A percentile compares a stretch with the other conserved stretches of the same genome.
Evolutionary conservation across 2,329 filamentous ascomycete genomes (phyloP).

Genomic region (Fusarium tricinctum): DNA sequence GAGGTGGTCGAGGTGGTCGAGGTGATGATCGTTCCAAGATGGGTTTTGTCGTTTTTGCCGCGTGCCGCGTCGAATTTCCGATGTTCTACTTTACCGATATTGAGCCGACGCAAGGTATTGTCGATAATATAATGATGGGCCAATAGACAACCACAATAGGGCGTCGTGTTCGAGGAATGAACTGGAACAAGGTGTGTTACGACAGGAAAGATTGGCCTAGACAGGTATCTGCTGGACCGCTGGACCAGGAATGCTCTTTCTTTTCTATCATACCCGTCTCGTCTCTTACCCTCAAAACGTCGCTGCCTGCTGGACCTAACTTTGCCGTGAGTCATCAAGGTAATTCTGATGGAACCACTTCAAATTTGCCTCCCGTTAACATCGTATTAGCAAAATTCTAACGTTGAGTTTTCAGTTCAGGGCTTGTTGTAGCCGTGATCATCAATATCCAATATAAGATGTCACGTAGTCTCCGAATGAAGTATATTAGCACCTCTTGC

Average conservation of each 20-base stretch:
- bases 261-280: background rate
- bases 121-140: conserved; percentile 20
- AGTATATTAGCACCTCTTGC: too few species aligned
- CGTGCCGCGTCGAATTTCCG: conserved; percentile 42
- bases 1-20: conserved; percentile 29
- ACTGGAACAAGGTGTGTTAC: conserved; percentile 13
- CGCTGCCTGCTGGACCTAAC: background rate
- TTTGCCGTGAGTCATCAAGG: conserved; percentile 30
- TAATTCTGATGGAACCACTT: conserved; percentile 13
- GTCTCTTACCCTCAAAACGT: too few species aligned
- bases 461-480: too few species aligned
- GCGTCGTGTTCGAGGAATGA: conserved; percentile 35
- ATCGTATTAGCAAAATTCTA: background rate
- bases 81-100: conserved; percentile 46
- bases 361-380: conserved; percentile 8
- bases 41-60: conserved; percentile 45
- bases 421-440: too few species aligned
- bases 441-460: too few species aligned
- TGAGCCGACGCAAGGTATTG: conserved; percentile 46
- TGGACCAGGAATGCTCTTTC: background rate
- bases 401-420: too few species aligned
- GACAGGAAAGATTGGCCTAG: background rate
- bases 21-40: conserved; percentile 38
- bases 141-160: conserved; percentile 29
- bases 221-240: too few species aligned